Evolutionary conservation across 139 green algal species (phyloP), one percentile per base, ranked within the genome.

Genomic region (Yamagishiella unicocca): DNA sequence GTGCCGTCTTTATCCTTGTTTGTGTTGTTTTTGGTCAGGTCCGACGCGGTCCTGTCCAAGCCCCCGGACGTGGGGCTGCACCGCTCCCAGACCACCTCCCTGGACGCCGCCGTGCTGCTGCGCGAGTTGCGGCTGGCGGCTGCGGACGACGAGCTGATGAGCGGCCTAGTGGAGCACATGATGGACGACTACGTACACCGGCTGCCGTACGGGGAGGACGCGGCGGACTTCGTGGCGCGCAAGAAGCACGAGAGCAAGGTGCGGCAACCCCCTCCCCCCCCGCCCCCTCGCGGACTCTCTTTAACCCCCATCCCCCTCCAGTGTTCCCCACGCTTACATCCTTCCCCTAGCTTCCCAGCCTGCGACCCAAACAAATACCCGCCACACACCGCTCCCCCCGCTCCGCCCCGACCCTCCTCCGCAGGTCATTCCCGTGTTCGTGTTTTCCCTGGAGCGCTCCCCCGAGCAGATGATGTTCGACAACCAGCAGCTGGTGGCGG

Each of bases 341-440:
- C n/a, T n/a, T n/a, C n/a, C n/a, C n/a, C n/a, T n/a, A n/a, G n/a
- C n/a, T n/a, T n/a, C n/a, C n/a, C n/a, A n/a, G n/a, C n/a, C n/a
- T n/a, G n/a, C n/a, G n/a, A n/a, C n/a, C n/a, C n/a, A n/a, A n/a
- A n/a, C n/a, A n/a, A n/a, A n/a, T n/a, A n/a, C n/a, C n/a, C n/a
- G n/a, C n/a, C n/a, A 64, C 43, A 27, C 29, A 45, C 45, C 45
- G 14, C 6, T 31, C n/a, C 31, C 33, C 53, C 75, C 68, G 19
- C 38, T 38, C 58, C 40, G 31, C 37, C 78, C 78, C 29, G 38
- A 12, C 38, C 78, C 2, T 22, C 10, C 5, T 31, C 27, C 42
- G 4, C 74, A 88, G 35, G 82, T 92, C 35, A 25, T 92, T 4
- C 89, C 89, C 24, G 82, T 92, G 54, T 92, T 92, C 73, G 86